Base-by-base conservation (phyloP, 306 rosid genomes). In the Casuarina cunninghamiana region DNA sequence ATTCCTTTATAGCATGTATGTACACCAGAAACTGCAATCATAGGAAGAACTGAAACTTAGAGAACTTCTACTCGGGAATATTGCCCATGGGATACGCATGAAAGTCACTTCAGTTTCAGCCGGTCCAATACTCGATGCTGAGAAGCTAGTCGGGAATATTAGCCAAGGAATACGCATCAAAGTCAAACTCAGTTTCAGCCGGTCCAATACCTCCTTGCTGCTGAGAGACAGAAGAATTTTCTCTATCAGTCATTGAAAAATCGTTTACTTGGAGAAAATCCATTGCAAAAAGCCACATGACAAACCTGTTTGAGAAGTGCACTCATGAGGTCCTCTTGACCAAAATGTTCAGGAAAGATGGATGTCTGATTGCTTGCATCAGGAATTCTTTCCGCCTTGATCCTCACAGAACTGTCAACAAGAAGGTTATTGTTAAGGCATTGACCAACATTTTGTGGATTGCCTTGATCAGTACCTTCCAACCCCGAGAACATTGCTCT, bases 291-390 rank as follows among this genome's bases (percentile, higher is more conserved):
- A 45, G 65, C 53, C 12, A 15, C 73, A 81, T 42, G 71, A 82
- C 81, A 10, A 80, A 96, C 99, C 97, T 96, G 98, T 84, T 90
- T 91, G 78, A 96, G 86, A 78, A 96, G 87, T 70, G 93, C 97
- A 80, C 97, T 96, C 96, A 96, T 89, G 57, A 96, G 91, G 83
- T 96, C 99, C 5, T 96, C 99, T 83, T 91, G 98, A 37, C 90
- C 98, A 67, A 79, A 93, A 48, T 93, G 93, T 17, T 91, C 97
- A 38, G 89, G 81, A 80, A 87, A 90, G 82, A 91, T 79, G 82
- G 72, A 77, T 35, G 58, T 62, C 70, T 88, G 93, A 76, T 81
- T 72, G 78, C 83, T 80, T 57, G 83, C 82, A 57, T 93, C 94
- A 1, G 93, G 84, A 75, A 83, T 38, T 57, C 84, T 87, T 88